Base-by-base conservation (phyloP, 345 rosid species). In the Boechera stricta region DNA sequence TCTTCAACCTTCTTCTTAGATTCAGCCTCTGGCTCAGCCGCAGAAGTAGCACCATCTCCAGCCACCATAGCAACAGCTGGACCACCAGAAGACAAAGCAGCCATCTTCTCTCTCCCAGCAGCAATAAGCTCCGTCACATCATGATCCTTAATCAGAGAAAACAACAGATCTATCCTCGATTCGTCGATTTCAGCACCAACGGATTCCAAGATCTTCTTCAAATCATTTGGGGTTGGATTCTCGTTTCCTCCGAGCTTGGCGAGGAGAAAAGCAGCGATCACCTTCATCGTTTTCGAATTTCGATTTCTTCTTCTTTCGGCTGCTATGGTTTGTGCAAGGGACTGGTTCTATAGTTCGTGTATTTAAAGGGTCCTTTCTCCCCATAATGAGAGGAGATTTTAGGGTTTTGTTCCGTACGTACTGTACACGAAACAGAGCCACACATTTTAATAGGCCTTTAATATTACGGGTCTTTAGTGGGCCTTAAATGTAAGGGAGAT, bases 81-180 rank as follows among this genome's bases (percentile, higher is more conserved):
- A 55, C 91, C 94, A 59, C 91, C 88, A 10, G 86, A 84, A n/a
- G 97, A 92, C 3, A 90, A 84, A 39, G 97, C 86, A 1, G 87
- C 91, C 85, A 91, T 75, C 82, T 91, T 91, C 83, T 91, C 97
- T 71, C 91, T 64, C 4, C 91, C 93, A 7, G 82, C 77, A 0
- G 90, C 91, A 70, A 89, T 80, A 41, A 89, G 83, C 67, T 91
- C 92, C 8, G 90, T 81, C 45, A 85, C 61, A 52, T 89, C 93
- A 29, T 82, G 87, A 18, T 90, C 90, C 36, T 73, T 79, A 1
- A 91, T 83, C 74, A 84, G 78, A 8, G 89, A 84, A 53, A 88
- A 44, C 3, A 91, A 85, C 57, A 91, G 61, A 58, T 86, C 88
- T 28, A 87, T 83, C 79, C 87, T 4, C 80, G 85, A 6, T 86